Conservation (phyloP, 148 eudicot genomes). For the Amaranthus cruentus region DNA sequence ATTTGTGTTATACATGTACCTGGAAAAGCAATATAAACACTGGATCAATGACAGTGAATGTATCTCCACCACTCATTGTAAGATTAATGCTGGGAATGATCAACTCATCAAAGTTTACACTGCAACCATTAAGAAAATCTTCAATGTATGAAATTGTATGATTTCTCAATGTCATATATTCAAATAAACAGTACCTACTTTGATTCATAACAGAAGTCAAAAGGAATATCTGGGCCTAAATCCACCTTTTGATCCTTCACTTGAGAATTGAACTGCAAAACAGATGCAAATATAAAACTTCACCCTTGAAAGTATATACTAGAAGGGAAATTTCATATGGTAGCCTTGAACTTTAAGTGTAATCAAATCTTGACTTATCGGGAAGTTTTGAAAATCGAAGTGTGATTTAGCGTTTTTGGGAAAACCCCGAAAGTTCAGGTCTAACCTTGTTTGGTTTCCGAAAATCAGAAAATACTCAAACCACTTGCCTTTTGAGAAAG, state of each 20-base stretch:
- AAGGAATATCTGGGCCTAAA: slow-evolving; percentile 32
- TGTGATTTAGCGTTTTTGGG: no score
- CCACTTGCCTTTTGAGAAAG: slow-evolving; percentile 54
- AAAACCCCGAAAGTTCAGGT: no score
- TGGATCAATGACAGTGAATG: slow-evolving; percentile 39
- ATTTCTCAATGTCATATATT: background rate
- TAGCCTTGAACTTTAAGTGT: no score
- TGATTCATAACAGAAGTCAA: slow-evolving; percentile 49
- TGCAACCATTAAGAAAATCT: slow-evolving; percentile 25
- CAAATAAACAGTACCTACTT: slow-evolving; percentile 26
- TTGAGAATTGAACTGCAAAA: slow-evolving; percentile 54
- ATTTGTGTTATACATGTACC: slow-evolving; percentile 23
- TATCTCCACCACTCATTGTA: slow-evolving; percentile 66
- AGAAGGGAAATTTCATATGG: background rate
- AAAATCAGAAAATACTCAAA: no score
- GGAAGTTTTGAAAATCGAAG: no score
- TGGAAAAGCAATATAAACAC: slow-evolving; percentile 10
- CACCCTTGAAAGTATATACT: background rate
- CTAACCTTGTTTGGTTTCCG: no score
- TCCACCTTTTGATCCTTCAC: slow-evolving; percentile 33
- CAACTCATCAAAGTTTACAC: slow-evolving; percentile 35
- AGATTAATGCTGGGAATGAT: slow-evolving; percentile 44
- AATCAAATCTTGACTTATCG: no score
- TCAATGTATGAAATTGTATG: slow-evolving; percentile 4
- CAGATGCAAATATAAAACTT: background rate